Conservation (phyloP, 1,284 basidiomycete genomes). For the Sporisorium graminicola region DNA sequence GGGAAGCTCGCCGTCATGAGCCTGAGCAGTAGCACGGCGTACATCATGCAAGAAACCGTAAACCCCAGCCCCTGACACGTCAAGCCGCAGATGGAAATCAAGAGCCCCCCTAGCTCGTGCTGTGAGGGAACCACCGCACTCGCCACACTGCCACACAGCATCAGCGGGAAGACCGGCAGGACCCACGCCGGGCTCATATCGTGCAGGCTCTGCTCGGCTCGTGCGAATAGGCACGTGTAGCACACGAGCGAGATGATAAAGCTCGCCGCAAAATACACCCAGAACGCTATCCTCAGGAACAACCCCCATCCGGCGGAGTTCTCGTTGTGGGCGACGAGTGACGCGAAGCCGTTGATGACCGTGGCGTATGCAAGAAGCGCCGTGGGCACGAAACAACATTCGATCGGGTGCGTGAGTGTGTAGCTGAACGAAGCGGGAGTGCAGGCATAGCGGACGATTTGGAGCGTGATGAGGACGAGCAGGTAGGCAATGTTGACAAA, state of each 20-base stretch:
- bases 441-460: constrained; percentile 20
- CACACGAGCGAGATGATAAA: constrained; percentile 13
- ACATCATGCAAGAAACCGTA: constrained; percentile 38
- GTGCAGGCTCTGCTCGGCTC: constrained; percentile 24
- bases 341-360: constrained; percentile 16
- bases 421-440: constrained; percentile 8
- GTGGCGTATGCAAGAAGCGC: constrained; percentile 32
- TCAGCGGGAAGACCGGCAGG: constrained; percentile 51
- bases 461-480: constrained; percentile 13
- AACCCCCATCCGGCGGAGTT: not conserved
- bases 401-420: constrained; percentile 37
- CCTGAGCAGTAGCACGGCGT: constrained; percentile 28
- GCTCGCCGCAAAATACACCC: constrained; percentile 23
- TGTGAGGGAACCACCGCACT: constrained; percentile 19
- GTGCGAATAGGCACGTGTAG: constrained; percentile 15
- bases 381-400: constrained; percentile 45
- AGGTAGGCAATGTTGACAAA: constrained; percentile 31
- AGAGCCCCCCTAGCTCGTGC: not conserved
- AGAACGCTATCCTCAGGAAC: constrained; percentile 15
- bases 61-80: constrained; percentile 48
- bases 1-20: constrained; percentile 40
- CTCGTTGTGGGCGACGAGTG: not conserved
- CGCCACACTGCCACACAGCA: constrained; percentile 44
- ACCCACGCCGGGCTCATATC: constrained; percentile 47
- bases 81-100: constrained; percentile 31